A percentile compares a stretch with the other conserved stretches of the same genome.
phyloP scores from a whole-genome alignment of 768 basidiomycete genomes.

The Amanita phalloides region DNA sequence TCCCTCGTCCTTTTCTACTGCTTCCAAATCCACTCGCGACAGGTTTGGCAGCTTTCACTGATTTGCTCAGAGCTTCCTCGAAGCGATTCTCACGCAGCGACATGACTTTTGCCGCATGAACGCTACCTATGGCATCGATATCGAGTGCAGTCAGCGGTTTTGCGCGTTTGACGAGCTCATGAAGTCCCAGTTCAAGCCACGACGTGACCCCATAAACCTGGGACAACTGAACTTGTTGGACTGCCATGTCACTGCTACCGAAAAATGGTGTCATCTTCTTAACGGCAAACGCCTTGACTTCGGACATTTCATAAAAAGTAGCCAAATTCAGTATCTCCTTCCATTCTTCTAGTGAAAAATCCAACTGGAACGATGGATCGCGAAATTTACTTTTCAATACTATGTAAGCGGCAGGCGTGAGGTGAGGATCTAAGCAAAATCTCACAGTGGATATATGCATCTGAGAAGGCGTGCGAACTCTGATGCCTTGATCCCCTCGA shows the following conservation, averaged over 20 bases:
- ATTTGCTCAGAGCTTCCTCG: too few species aligned
- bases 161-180: neutral
- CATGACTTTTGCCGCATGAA: neutral
- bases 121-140: neutral
- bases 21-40: too few species aligned
- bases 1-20: too few species aligned
- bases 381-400: neutral
- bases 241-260: neutral
- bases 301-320: conserved; percentile 21
- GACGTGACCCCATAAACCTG: conserved; percentile 4
- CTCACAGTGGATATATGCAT: conserved; percentile 11
- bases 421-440: neutral
- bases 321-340: conserved; percentile 25
- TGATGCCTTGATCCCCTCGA: neutral
- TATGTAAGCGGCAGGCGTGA: neutral
- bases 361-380: neutral
- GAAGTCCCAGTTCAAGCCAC: neutral
- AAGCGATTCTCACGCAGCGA: neutral
- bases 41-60: too few species aligned
- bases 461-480: conserved; percentile 8
- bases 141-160: neutral
- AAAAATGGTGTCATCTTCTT: neutral
- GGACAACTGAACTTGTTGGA: neutral
- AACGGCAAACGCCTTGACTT: neutral
- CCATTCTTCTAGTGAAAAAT: conserved; percentile 18